Evolutionary conservation across 768 basidiomycete genomes (phyloP), one percentile per base, ranked within the genome.

Genomic region (Trametes punicea): DNA sequence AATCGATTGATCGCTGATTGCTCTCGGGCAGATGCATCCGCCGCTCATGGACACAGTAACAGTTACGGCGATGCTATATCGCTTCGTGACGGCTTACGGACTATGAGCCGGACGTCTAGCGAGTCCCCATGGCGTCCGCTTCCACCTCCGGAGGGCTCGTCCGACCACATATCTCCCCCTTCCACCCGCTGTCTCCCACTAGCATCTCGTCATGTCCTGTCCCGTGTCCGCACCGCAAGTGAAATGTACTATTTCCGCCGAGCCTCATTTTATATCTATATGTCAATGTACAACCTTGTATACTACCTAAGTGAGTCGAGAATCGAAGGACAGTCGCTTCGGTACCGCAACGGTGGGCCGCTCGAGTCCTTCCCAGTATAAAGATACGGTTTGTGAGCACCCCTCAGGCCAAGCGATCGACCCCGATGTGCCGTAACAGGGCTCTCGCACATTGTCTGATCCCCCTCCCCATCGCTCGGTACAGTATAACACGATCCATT

Each of bases 21-120:
- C 42, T 4, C 29, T 44, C 52, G 34, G 46, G 49, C 67, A 90
- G 89, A 88, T 83, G 77, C 90, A 90, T 68, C 90, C 89, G 48
- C 90, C 90, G 62, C 85, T 93, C 71, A 93, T 93, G 90, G 89
- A 93, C 76, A 84, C 82, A 41, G 89, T 93, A 58, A 87, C 86
- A 25, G 83, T 93, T 62, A 90, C 90, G 26, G 82, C 83, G 51
- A 91, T 92, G 89, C 77, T 93, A 31, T 91, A 88, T 73, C 85
- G 91, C 45, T 88, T 90, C 70, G 88, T 86, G 63, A 76, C 72
- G 56, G 71, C 75, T 29, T 80, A 76, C 61, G 76, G 76, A 59
- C 72, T 79, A 45, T 78, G 70, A 77, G 54, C 58, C 46, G 36
- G 31, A 42, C 51, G 36, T 27, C 26, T 53, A 20, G 25, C n/a